phyloP scores from a whole-genome alignment of 768 basidiomycete species.

The Auricularia sp. region DNA sequence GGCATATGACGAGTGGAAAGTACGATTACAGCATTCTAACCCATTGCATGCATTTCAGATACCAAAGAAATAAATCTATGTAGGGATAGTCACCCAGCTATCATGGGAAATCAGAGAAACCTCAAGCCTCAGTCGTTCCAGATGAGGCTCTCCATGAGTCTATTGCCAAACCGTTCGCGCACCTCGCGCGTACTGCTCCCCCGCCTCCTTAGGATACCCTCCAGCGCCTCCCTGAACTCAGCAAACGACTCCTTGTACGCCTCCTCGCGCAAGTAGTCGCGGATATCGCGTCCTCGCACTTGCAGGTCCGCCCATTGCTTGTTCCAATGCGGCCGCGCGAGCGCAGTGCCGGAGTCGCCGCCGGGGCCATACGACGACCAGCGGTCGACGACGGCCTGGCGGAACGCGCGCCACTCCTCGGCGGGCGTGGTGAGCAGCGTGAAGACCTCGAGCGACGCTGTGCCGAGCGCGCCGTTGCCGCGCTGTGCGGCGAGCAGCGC shows the following conservation, averaged over 20 bases:
- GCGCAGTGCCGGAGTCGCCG: not conserved
- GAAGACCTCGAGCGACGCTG: slow-evolving; percentile 7
- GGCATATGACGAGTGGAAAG: too few species aligned
- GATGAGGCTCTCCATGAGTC: slow-evolving; percentile 15
- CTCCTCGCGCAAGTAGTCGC: slow-evolving; percentile 14
- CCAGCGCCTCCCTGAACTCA: slow-evolving; percentile 14
- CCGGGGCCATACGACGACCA: slow-evolving; percentile 5
- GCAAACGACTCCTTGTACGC: slow-evolving; percentile 18
- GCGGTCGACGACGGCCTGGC: slow-evolving; percentile 6
- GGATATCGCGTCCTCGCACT: slow-evolving; percentile 7
- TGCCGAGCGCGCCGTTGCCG: slow-evolving; percentile 1
- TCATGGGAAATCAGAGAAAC: too few species aligned
- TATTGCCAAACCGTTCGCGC: slow-evolving; percentile 15
- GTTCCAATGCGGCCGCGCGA: slow-evolving; percentile 10
- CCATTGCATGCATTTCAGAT: too few species aligned
- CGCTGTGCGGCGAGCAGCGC: slow-evolving; percentile 8
- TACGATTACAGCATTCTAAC: too few species aligned
- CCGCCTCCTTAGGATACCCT: slow-evolving; percentile 11
- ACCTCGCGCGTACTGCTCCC: slow-evolving; percentile 12
- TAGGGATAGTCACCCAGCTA: too few species aligned
- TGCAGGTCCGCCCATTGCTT: slow-evolving; percentile 8
- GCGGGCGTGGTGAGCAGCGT: slow-evolving; percentile 6
- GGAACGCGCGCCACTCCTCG: slow-evolving; percentile 5
- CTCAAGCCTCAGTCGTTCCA: slow-evolving; percentile 3
- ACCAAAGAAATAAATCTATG: too few species aligned